A percentile compares a stretch with the other conserved stretches of the same genome.
Conservation (phyloP, 2,329 filamentous ascomycete species). For the Scleromitrula shiraiana region DNA sequence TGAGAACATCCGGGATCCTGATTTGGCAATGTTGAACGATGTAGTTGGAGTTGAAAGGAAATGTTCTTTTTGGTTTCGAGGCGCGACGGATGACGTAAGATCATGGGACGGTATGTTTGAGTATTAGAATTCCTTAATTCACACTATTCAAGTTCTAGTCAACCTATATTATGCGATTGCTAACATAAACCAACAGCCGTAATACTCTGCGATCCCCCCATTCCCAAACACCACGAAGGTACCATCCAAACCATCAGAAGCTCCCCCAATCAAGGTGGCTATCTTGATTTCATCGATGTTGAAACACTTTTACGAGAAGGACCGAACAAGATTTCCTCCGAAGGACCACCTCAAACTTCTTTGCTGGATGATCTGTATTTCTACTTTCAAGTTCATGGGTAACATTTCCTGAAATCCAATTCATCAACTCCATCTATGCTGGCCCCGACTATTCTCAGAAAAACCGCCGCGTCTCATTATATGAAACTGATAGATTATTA, state of each 20-base stretch:
- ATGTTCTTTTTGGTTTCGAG: conserved; percentile 3
- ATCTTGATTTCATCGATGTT: neutral
- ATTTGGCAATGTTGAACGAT: neutral
- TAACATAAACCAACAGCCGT: neutral
- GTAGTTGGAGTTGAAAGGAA: conserved; percentile 2
- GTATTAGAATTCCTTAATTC: too few relatives aligned
- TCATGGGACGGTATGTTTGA: conserved; percentile 2
- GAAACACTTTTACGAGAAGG: neutral
- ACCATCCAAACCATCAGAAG: neutral
- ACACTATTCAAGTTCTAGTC: neutral
- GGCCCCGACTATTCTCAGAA: conserved; percentile 5
- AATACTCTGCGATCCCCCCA: neutral
- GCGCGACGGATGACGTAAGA: neutral
- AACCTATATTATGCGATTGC: neutral
- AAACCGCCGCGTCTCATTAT: conserved; percentile 10
- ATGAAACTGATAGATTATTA: conserved; percentile 10
- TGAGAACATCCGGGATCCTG: too few relatives aligned
- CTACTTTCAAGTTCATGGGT: conserved; percentile 9
- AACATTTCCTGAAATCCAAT: neutral
- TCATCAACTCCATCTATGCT: neutral
- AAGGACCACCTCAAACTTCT: conserved; percentile 8
- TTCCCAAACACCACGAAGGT: neutral
- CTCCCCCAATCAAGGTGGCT: neutral
- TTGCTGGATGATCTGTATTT: conserved; percentile 12
- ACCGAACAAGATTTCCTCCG: neutral